A percentile compares a stretch with the other conserved stretches of the same genome.
Conservation (phyloP, 495 filamentous ascomycete species). For the Neurospora sp. region DNA sequence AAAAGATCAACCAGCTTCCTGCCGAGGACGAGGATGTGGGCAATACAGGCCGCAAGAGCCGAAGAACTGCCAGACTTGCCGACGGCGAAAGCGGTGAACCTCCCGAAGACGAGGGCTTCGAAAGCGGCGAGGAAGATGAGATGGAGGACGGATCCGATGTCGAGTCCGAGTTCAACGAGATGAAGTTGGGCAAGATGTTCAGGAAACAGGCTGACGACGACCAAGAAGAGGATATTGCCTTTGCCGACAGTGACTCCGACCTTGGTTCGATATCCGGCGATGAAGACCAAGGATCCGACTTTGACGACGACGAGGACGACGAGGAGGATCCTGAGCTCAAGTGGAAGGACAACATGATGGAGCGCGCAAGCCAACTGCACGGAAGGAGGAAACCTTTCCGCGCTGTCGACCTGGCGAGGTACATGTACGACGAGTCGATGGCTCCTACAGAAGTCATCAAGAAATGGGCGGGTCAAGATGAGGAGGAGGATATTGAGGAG, state of each 20-base stretch:
- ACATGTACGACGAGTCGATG: constrained; percentile 81
- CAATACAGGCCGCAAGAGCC: constrained; percentile 58
- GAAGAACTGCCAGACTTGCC: constrained; percentile 56
- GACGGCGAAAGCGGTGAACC: constrained; percentile 45
- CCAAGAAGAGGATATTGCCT: constrained; percentile 57
- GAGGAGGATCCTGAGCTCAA: constrained; percentile 56
- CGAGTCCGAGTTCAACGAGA: constrained; percentile 44
- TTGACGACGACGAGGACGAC: constrained; percentile 46
- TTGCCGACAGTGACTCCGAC: constrained; percentile 93
- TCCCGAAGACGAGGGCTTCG: constrained; percentile 49
- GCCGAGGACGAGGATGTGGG: constrained; percentile 39
- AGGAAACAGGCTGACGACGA: constrained; percentile 32
- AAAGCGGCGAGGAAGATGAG: constrained; percentile 44
- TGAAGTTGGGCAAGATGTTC: constrained; percentile 49
- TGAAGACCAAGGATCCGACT: constrained; percentile 42
- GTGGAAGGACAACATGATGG: constrained; percentile 83
- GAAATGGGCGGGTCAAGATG: constrained; percentile 72
- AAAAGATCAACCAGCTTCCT: constrained; percentile 50
- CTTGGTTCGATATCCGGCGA: constrained; percentile 81
- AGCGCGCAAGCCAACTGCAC: constrained; percentile 64
- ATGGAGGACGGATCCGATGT: constrained; percentile 41
- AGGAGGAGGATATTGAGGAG: constrained; percentile 38
- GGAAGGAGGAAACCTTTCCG: constrained; percentile 58
- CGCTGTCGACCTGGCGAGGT: constrained; percentile 65
- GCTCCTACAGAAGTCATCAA: constrained; percentile 63